Conservation (phyloP, 2,329 filamentous ascomycete genomes). For the Fusarium penzigii region DNA sequence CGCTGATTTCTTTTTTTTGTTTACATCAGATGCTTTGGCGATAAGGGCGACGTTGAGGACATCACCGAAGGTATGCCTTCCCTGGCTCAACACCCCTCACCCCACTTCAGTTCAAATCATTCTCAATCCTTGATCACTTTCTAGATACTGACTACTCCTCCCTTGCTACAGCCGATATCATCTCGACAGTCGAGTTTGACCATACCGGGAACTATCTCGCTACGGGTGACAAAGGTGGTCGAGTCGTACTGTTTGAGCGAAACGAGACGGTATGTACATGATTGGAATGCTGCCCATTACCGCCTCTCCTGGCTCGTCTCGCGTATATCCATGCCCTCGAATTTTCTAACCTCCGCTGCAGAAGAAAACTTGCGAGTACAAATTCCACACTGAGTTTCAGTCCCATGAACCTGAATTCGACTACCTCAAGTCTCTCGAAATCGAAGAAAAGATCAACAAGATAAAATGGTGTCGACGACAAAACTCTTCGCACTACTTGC, state of each 20-base stretch:
- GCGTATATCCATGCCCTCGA: not conserved
- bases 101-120: not conserved
- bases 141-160: constrained; percentile 22
- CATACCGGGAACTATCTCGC: constrained; percentile 88
- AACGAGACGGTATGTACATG: constrained; percentile 81
- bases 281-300: not conserved
- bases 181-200: constrained; percentile 88
- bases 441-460: constrained; percentile 99
- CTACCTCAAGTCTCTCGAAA: constrained; percentile 98
- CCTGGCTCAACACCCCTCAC: constrained; percentile 11
- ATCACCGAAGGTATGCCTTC: constrained; percentile 82
- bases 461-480: constrained; percentile 99
- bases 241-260: constrained; percentile 84
- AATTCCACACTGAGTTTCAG: constrained; percentile 99
- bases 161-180: constrained; percentile 71
- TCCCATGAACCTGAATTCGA: constrained; percentile 99
- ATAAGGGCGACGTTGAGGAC: constrained; percentile 98
- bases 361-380: constrained; percentile 99
- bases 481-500: constrained; percentile 96
- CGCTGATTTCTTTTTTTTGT: constrained; percentile 21
- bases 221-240: constrained; percentile 85
- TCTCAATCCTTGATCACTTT: constrained; percentile 2
- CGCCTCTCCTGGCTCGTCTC: not conserved
- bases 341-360: constrained; percentile 40
- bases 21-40: constrained; percentile 97